Evolutionary conservation across 2,329 filamentous ascomycete species (phyloP).

Genomic region (Aspergillus sp.): DNA sequence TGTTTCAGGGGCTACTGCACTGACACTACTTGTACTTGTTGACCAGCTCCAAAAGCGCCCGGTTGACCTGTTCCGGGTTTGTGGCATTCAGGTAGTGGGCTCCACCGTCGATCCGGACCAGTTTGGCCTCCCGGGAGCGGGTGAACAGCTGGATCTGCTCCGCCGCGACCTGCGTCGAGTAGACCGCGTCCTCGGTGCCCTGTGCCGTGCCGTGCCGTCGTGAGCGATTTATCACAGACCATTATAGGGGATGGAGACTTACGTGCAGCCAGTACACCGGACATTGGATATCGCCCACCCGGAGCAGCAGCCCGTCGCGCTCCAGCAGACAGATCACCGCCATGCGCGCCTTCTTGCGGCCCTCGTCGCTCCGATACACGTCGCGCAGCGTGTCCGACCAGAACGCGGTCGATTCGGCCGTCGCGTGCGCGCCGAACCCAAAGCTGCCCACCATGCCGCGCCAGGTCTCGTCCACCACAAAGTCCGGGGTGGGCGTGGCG

Average conservation of each 20-base stretch:
- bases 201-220: too few relatives aligned
- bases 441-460: slow-evolving; percentile 47
- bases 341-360: slow-evolving; percentile 48
- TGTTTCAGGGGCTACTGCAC: not conserved
- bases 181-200: slow-evolving; percentile 19
- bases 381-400: slow-evolving; percentile 47
- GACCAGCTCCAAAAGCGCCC: slow-evolving; percentile 24
- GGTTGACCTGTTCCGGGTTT: slow-evolving; percentile 45
- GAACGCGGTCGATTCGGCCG: slow-evolving; percentile 38
- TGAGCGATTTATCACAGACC: not conserved
- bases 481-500: slow-evolving; percentile 39
- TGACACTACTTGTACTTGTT: slow-evolving; percentile 21
- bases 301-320: slow-evolving; percentile 47
- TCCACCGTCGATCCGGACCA: slow-evolving; percentile 47
- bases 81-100: slow-evolving; percentile 51
- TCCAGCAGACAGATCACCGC: slow-evolving; percentile 50
- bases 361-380: slow-evolving; percentile 52
- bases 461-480: slow-evolving; percentile 42
- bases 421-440: slow-evolving; percentile 46
- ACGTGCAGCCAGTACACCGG: slow-evolving; percentile 54
- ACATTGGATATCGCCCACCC: slow-evolving; percentile 49
- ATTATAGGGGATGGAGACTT: slow-evolving; percentile 13
- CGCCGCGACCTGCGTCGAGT: slow-evolving; percentile 14
- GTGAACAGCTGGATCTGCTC: slow-evolving; percentile 51
- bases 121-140: slow-evolving; percentile 41